Base-by-base conservation (phyloP, 352 stramenopile species). In the Globisporangium spinosum region DNA sequence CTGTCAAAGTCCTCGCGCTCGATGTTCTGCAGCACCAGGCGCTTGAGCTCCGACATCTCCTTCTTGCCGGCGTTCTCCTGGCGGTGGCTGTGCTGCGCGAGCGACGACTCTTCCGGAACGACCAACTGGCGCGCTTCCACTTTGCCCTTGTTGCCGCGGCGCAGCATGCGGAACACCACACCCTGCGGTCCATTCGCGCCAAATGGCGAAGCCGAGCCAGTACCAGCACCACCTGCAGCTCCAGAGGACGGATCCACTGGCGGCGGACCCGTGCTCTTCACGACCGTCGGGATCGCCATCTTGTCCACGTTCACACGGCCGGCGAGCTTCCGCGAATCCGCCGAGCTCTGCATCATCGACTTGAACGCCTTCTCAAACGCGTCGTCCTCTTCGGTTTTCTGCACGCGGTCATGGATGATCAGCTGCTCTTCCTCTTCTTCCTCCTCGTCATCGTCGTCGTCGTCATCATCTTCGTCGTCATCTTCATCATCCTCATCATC, bases 71-170 rank as follows among this genome's bases (percentile, higher is more conserved):
- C 86, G 58, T 92, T 82, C 70, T 96, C 87, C 64, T 97, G 89
- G 23, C 87, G 89, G 58, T 93, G 84, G 62, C 89, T 93, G 69
- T 97, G 89, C 70, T 93, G 85, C 7, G 95, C 97, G 43, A 99
- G 76, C 58, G 95, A 98, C 23, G 95, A 98, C 34, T 87, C 87
- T 56, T 91, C 88, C 0, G 97, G 95, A 17, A 99, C 95, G 17
- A 98, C 67, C 51, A 99, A 73, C 58, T 96, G 79, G 27, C 97
- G 95, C 0, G 96, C 93, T 68, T 99, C 97, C 63, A 98, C 85
- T 69, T 98, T 98, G 68, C 97, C 97, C 78, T 98, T 98, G 78
- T 98, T 98, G 22, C 97, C 97, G 57, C 97, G 94, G 67, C 98
- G 98, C 7, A 99, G 73, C 68, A 99, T 89, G 34, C 97, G 95